phyloP scores from a whole-genome alignment of 768 basidiomycete species.

The Termitomyces sp. region DNA sequence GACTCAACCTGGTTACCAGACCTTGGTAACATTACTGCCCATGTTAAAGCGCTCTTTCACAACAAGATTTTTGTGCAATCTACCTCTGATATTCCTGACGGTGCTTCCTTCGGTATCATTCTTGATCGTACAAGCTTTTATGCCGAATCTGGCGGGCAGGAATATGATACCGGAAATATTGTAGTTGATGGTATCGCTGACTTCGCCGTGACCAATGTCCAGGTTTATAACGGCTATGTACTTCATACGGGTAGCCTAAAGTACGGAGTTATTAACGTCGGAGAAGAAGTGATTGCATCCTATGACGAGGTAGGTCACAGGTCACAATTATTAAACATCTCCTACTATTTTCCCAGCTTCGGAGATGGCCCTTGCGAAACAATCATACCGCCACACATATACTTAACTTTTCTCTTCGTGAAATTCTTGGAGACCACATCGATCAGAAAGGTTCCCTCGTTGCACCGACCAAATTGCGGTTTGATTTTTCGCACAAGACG shows the following conservation, averaged over 20 bases:
- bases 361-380: conserved; percentile 92
- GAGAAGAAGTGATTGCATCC: conserved; percentile 78
- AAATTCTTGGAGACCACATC: conserved; percentile 93
- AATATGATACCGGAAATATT: conserved; percentile 93
- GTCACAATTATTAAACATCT: background rate
- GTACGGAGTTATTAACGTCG: conserved; percentile 77
- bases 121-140: conserved; percentile 95
- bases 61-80: conserved; percentile 68
- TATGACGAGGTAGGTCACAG: conserved; percentile 75
- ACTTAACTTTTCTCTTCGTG: conserved; percentile 89
- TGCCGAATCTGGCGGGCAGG: conserved; percentile 96
- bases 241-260: conserved; percentile 88
- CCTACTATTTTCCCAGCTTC: conserved; percentile 43
- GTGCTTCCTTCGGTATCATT: conserved; percentile 72
- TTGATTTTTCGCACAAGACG: conserved; percentile 97
- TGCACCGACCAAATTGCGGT: conserved; percentile 91
- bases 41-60: conserved; percentile 80
- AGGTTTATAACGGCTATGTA: conserved; percentile 93
- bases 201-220: conserved; percentile 91
- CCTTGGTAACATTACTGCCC: conserved; percentile 70
- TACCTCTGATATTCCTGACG: conserved; percentile 60
- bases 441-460: conserved; percentile 98
- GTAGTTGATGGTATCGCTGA: conserved; percentile 88
- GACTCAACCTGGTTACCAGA: conserved; percentile 33
- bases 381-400: conserved; percentile 99